Conservation (phyloP, 176 grass and related monocot genomes). For the Elaeis guineensis region DNA sequence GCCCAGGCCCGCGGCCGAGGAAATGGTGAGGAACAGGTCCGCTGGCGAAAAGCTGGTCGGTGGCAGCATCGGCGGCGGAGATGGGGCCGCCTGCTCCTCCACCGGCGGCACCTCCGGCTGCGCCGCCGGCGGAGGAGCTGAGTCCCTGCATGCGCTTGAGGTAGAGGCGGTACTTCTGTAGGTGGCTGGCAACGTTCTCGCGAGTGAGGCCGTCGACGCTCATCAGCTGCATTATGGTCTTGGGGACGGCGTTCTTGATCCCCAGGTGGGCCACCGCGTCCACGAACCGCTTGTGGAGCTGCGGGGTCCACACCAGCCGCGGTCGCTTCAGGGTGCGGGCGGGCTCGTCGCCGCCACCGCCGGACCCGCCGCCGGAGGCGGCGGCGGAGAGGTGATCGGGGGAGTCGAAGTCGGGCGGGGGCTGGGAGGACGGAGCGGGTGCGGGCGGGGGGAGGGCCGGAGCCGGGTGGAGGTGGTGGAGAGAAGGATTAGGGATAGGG, state of each 20-base stretch:
- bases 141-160: slow-evolving; percentile 79
- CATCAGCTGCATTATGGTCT: slow-evolving; percentile 97
- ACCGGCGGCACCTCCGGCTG: neutral
- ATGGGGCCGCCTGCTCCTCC: slow-evolving; percentile 20
- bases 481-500: neutral
- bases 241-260: slow-evolving; percentile 94
- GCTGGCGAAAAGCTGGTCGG: slow-evolving; percentile 76
- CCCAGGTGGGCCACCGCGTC: slow-evolving; percentile 83
- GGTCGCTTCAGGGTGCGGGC: slow-evolving; percentile 77
- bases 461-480: too few relatives aligned
- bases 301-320: slow-evolving; percentile 85
- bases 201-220: slow-evolving; percentile 88
- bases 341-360: slow-evolving; percentile 39
- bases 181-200: slow-evolving; percentile 87
- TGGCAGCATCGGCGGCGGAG: slow-evolving; percentile 53
- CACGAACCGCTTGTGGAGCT: slow-evolving; percentile 87
- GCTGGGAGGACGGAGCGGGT: neutral
- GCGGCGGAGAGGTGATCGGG: slow-evolving; percentile 14
- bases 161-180: slow-evolving; percentile 85
- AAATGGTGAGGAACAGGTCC: slow-evolving; percentile 57
- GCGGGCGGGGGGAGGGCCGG: slow-evolving; percentile 16
- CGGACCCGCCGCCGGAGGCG: slow-evolving; percentile 11
- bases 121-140: slow-evolving; percentile 19
- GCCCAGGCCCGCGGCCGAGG: slow-evolving; percentile 18
- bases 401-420: slow-evolving; percentile 40